These are phyloP conservation scores for Fusarium longipes DNA, from an alignment of 2,329 filamentous ascomycete genomes.

Conservation along the genomic window DNA sequence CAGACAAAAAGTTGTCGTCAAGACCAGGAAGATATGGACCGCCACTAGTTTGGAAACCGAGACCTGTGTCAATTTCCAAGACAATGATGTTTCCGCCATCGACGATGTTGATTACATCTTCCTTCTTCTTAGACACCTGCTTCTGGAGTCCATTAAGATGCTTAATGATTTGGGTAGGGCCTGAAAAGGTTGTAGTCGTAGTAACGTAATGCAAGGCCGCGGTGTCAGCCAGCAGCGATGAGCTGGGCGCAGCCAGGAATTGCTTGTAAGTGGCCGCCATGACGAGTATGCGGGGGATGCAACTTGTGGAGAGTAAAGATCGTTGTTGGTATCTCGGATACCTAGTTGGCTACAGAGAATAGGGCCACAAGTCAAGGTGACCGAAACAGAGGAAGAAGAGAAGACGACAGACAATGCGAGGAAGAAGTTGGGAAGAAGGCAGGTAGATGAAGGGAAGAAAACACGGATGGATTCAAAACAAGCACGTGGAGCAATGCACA, in stretches of 20 bases:
- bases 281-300: constrained; percentile 37
- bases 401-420: constrained; percentile 18
- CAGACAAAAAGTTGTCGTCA: constrained; percentile 93
- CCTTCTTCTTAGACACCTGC: constrained; percentile 83
- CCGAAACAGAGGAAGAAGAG: constrained; percentile 11
- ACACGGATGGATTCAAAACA: constrained; percentile 42
- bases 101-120: constrained; percentile 79
- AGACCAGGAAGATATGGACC: constrained; percentile 88
- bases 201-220: constrained; percentile 89
- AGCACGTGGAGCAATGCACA: constrained; percentile 43
- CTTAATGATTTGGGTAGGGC: constrained; percentile 81
- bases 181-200: constrained; percentile 79
- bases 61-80: constrained; percentile 82
- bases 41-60: constrained; percentile 85
- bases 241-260: constrained; percentile 75
- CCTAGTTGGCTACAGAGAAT: constrained; percentile 1
- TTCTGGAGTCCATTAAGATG: constrained; percentile 78
- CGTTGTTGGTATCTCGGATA: constrained; percentile 12
- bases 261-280: constrained; percentile 71
- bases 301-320: constrained; percentile 27
- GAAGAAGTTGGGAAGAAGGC: constrained; percentile 8
- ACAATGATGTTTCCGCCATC: constrained; percentile 79
- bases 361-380: constrained; percentile 27
- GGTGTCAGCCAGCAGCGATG: constrained; percentile 71
- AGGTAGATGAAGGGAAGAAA: constrained; percentile 36